phyloP scores from a whole-genome alignment of 2,329 filamentous ascomycete genomes.

The Grosmannia clavigera region DNA sequence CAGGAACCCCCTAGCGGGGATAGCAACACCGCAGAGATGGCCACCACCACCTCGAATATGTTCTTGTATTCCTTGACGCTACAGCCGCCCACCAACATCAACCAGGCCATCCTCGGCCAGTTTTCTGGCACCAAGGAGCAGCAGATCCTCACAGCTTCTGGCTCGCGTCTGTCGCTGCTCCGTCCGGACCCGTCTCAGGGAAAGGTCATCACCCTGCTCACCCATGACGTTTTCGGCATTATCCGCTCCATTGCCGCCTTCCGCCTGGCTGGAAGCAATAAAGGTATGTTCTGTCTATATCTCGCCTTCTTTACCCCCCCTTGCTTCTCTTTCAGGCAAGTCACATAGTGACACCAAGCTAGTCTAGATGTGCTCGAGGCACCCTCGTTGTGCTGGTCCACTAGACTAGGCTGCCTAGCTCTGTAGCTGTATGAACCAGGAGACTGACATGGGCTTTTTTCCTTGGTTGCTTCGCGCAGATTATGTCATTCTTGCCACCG shows the following conservation, averaged over 20 bases:
- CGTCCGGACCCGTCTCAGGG: slow-evolving; percentile 76
- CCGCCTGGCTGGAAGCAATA: slow-evolving; percentile 81
- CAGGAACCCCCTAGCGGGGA: slow-evolving; percentile 30
- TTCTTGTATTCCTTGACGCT: slow-evolving; percentile 97
- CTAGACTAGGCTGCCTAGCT: background rate
- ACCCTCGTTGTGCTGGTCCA: background rate
- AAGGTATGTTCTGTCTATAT: slow-evolving; percentile 56
- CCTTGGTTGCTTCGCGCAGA: slow-evolving; percentile 42
- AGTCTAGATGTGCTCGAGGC: slow-evolving; percentile 14
- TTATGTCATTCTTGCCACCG: slow-evolving; percentile 88
- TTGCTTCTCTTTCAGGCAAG: slow-evolving; percentile 75
- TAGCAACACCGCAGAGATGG: slow-evolving; percentile 52
- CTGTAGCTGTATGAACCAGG: background rate
- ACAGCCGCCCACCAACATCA: slow-evolving; percentile 79
- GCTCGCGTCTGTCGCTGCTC: slow-evolving; percentile 77
- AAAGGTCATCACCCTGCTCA: slow-evolving; percentile 74
- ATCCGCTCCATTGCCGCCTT: slow-evolving; percentile 83
- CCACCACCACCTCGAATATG: slow-evolving; percentile 86
- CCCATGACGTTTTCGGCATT: slow-evolving; percentile 93
- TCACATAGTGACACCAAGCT: slow-evolving; percentile 63
- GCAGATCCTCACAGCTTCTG: slow-evolving; percentile 88
- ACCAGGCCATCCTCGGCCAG: slow-evolving; percentile 84
- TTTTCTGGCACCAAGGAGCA: slow-evolving; percentile 95
- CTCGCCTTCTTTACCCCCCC: slow-evolving; percentile 66
- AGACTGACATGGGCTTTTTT: slow-evolving; percentile 1